These are phyloP conservation scores for Escovopsis sp. DNA, from an alignment of 2,329 filamentous ascomycete genomes.

Conservation along the genomic window DNA sequence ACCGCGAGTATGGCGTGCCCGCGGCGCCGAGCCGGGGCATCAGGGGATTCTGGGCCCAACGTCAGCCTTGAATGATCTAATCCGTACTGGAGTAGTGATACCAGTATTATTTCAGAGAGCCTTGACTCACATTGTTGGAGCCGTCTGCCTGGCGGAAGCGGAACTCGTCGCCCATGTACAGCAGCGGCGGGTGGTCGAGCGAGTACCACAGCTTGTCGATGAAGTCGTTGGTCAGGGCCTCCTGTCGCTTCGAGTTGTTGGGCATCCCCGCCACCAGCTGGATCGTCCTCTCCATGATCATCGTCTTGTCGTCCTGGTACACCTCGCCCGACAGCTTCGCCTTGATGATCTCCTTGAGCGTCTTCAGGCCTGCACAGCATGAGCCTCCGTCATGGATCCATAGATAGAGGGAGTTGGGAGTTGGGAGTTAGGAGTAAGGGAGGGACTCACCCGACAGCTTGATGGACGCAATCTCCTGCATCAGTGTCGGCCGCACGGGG, in stretches of 20 bases:
- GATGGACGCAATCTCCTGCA: slow-evolving; percentile 43
- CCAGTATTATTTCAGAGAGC: neutral
- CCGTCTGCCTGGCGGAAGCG: slow-evolving; percentile 57
- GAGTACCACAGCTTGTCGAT: slow-evolving; percentile 56
- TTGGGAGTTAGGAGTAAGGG: neutral
- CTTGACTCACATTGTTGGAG: slow-evolving; percentile 41
- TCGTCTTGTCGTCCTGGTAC: slow-evolving; percentile 58
- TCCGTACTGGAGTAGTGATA: no score
- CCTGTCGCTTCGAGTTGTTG: slow-evolving; percentile 43
- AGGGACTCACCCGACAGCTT: slow-evolving; percentile 25
- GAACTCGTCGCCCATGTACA: slow-evolving; percentile 47
- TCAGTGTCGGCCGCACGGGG: slow-evolving; percentile 34
- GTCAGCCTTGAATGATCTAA: neutral
- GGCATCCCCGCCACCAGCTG: slow-evolving; percentile 54
- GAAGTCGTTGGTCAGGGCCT: slow-evolving; percentile 51
- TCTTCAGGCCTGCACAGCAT: slow-evolving; percentile 40
- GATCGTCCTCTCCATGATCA: slow-evolving; percentile 62
- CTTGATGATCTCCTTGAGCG: slow-evolving; percentile 44
- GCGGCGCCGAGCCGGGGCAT: slow-evolving; percentile 53
- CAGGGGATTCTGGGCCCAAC: slow-evolving; percentile 38
- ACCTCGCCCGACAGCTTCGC: slow-evolving; percentile 48
- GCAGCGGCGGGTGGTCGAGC: slow-evolving; percentile 56
- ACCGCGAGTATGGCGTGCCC: slow-evolving; percentile 51
- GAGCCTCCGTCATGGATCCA: neutral
- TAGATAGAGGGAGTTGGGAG: neutral